Conservation (phyloP, 257 asterid genomes). For the Solanum piurae region DNA sequence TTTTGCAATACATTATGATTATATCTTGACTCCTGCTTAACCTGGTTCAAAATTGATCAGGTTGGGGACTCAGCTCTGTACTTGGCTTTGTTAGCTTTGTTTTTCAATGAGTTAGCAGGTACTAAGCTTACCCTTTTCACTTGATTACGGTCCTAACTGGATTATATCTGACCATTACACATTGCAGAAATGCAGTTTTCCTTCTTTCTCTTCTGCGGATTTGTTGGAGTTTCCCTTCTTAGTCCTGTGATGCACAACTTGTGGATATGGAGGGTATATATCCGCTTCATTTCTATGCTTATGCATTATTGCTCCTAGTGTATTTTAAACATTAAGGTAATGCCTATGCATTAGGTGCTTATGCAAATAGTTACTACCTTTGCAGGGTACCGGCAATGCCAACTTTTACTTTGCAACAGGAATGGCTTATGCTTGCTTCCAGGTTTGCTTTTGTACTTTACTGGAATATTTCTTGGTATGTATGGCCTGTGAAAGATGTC, state of each 20-base stretch:
- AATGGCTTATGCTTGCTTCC: constrained; percentile 90
- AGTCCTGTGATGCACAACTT: constrained; percentile 99
- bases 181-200: constrained; percentile 81
- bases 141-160: neutral
- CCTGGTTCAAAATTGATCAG: constrained; percentile 26
- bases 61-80: constrained; percentile 93
- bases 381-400: constrained; percentile 98
- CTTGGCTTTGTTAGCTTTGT: constrained; percentile 75
- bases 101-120: constrained; percentile 88
- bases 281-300: neutral
- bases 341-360: neutral
- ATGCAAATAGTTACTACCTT: neutral
- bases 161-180: neutral
- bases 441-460: constrained; percentile 34
- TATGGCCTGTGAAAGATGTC: neutral
- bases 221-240: constrained; percentile 75
- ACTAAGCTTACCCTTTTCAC: neutral
- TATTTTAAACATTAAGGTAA: neutral
- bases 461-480: neutral
- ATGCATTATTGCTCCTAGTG: neutral
- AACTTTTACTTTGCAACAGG: constrained; percentile 95
- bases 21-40: neutral
- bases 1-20: neutral
- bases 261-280: constrained; percentile 98
- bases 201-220: constrained; percentile 88